Percentiles rank a stretch among this genome's conserved stretches.
Conservation (phyloP, 2,329 filamentous ascomycete genomes). For the Stachybotrys chartarum region DNA sequence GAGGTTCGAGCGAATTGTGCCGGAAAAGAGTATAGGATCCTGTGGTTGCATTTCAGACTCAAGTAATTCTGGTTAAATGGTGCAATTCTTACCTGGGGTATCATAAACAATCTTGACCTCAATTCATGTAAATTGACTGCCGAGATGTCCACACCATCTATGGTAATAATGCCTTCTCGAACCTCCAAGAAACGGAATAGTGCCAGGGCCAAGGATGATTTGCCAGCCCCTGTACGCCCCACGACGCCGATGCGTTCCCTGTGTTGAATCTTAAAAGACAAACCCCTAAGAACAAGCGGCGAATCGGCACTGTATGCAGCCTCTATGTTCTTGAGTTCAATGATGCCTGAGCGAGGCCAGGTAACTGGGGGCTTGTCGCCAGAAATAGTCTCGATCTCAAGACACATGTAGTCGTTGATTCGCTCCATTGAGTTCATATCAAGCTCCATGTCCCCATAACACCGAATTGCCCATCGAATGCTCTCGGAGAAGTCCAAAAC, state of each 20-base stretch:
- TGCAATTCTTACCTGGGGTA: conserved; percentile 41
- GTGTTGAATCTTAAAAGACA: conserved; percentile 53
- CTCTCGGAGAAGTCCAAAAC: conserved; percentile 59
- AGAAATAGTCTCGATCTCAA: conserved; percentile 53
- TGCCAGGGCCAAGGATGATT: conserved; percentile 60
- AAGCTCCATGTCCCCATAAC: conserved; percentile 65
- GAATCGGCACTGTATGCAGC: background rate
- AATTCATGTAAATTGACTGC: conserved; percentile 58
- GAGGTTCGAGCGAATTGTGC: conserved; percentile 63
- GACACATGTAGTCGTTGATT: conserved; percentile 59
- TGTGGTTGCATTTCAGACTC: background rate
- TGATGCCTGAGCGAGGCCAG: conserved; percentile 1
- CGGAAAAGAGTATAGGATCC: conserved; percentile 64
- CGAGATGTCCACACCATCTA: conserved; percentile 64
- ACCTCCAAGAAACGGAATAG: conserved; percentile 65
- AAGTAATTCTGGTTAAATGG: background rate
- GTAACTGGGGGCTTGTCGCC: conserved; percentile 49
- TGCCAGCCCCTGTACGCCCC: conserved; percentile 63
- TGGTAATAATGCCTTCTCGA: conserved; percentile 49
- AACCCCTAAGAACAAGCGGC: conserved; percentile 53
- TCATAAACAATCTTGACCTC: conserved; percentile 61
- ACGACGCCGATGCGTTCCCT: conserved; percentile 61
- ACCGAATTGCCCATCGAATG: conserved; percentile 59
- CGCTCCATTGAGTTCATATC: conserved; percentile 70
- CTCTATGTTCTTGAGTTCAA: conserved; percentile 1